Evolutionary conservation across 148 eudicot genomes (phyloP).

Genomic region (Vaccinium darrowii): DNA sequence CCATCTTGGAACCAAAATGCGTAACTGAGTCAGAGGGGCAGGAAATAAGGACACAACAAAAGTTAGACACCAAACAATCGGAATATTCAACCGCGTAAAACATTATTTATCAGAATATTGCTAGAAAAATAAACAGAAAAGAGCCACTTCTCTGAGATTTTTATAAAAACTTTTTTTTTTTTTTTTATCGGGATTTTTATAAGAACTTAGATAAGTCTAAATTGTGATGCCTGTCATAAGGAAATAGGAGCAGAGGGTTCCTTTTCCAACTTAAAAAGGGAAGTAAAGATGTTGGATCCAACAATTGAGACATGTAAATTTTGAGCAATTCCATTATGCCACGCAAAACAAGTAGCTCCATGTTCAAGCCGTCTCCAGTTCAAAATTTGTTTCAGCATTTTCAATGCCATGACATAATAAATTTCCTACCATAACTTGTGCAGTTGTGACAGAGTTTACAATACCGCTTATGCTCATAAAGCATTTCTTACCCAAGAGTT

Average conservation of each 20-base stretch:
- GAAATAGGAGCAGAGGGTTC: no score
- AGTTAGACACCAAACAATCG: neutral
- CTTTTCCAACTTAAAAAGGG: neutral
- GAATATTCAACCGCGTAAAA: neutral
- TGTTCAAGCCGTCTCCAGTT: neutral
- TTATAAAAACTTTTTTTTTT: neutral
- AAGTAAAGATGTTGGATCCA: neutral
- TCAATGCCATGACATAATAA: neutral
- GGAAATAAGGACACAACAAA: neutral
- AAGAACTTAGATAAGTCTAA: neutral
- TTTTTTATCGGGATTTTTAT: neutral
- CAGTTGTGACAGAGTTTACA: neutral
- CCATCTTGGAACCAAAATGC: conserved; percentile 52
- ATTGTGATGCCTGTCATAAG: no score
- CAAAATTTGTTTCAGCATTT: neutral
- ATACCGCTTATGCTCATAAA: neutral
- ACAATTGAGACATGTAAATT: neutral
- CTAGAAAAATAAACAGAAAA: neutral
- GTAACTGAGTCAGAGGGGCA: neutral
- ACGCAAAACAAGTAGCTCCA: neutral
- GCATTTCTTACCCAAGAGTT: neutral
- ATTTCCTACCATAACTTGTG: neutral
- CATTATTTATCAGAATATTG: neutral
- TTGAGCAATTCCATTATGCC: neutral
- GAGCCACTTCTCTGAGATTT: neutral